phyloP scores from a whole-genome alignment of 2,329 filamentous ascomycete species.

The Coniochaeta ligniaria region DNA sequence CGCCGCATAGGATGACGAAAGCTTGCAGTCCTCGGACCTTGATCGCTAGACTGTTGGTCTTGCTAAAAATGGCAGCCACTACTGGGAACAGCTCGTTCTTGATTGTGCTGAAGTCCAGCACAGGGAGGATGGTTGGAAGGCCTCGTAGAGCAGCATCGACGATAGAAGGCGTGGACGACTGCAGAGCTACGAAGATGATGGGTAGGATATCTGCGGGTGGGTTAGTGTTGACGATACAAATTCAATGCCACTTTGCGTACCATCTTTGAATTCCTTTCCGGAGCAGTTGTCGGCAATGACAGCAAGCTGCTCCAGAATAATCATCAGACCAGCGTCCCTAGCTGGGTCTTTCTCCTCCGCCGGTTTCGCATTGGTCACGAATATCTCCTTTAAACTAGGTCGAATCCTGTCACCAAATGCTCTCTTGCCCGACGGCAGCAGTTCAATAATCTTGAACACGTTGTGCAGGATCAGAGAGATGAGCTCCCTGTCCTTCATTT shows the following conservation, averaged over 20 bases:
- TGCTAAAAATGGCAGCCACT: slow-evolving; percentile 83
- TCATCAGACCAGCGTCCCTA: slow-evolving; percentile 85
- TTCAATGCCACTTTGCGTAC: slow-evolving; percentile 34
- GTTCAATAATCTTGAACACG: slow-evolving; percentile 79
- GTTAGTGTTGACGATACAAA: not conserved
- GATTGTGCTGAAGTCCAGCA: slow-evolving; percentile 92
- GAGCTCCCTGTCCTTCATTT: slow-evolving; percentile 87
- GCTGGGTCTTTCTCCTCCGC: slow-evolving; percentile 69
- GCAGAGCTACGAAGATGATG: slow-evolving; percentile 74
- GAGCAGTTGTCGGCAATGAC: slow-evolving; percentile 73
- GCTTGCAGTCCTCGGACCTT: slow-evolving; percentile 90
- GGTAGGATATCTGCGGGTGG: slow-evolving; percentile 68
- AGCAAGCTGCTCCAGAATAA: slow-evolving; percentile 77
- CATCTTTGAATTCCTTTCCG: slow-evolving; percentile 91
- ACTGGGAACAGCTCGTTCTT: slow-evolving; percentile 96
- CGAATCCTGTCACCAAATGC: slow-evolving; percentile 80
- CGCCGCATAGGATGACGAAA: slow-evolving; percentile 83
- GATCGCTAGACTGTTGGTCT: slow-evolving; percentile 87
- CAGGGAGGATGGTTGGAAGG: slow-evolving; percentile 71
- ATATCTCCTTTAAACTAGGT: slow-evolving; percentile 78
- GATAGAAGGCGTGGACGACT: slow-evolving; percentile 81
- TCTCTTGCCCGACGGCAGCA: slow-evolving; percentile 69
- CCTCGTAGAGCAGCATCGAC: slow-evolving; percentile 79
- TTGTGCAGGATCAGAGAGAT: slow-evolving; percentile 83
- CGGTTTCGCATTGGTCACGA: slow-evolving; percentile 55